phyloP scores from a whole-genome alignment of 805 yeast species.

The Cyberlindnera euphorbiiphila region DNA sequence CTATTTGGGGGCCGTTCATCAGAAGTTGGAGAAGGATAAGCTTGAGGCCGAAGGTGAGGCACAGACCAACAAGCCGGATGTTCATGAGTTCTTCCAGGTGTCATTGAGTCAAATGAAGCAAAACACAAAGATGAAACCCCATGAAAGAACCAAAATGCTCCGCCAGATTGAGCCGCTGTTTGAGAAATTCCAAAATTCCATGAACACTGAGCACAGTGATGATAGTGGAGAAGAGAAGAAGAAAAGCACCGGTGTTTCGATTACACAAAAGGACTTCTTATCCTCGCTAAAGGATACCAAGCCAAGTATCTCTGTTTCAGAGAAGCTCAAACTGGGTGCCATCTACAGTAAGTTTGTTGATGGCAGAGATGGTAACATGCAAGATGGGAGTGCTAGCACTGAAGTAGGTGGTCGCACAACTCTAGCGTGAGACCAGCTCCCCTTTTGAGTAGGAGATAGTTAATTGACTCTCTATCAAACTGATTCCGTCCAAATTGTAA shows the following conservation, averaged over 20 bases:
- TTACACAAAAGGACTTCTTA: constrained; percentile 51
- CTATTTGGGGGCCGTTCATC: constrained; percentile 79
- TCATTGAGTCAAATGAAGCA: constrained; percentile 23
- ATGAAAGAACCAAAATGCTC: constrained; percentile 38
- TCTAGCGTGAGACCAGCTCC: constrained; percentile 13
- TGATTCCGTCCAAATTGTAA: too few species aligned
- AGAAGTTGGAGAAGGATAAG: constrained; percentile 51
- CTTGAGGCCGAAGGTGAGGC: constrained; percentile 24
- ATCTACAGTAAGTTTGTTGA: constrained; percentile 72
- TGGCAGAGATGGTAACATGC: constrained; percentile 84
- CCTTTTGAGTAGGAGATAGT: too few species aligned
- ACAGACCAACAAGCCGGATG: constrained; percentile 11
- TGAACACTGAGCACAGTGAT: constrained; percentile 3
- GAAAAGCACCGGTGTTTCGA: constrained; percentile 35
- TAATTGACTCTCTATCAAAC: too few species aligned
- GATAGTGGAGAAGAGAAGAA: constrained; percentile 1
- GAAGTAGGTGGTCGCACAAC: constrained; percentile 20
- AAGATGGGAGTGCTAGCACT: constrained; percentile 68
- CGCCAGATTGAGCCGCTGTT: constrained; percentile 42
- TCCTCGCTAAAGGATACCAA: constrained; percentile 72
- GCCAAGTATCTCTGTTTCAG: constrained; percentile 81
- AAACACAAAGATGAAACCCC: constrained; percentile 30
- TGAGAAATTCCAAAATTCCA: constrained; percentile 13
- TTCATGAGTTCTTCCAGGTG: constrained; percentile 42
- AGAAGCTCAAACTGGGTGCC: constrained; percentile 52